These are phyloP conservation scores for Alternaria atra DNA, from an alignment of 2,329 filamentous ascomycete species.

Conservation along the genomic window DNA sequence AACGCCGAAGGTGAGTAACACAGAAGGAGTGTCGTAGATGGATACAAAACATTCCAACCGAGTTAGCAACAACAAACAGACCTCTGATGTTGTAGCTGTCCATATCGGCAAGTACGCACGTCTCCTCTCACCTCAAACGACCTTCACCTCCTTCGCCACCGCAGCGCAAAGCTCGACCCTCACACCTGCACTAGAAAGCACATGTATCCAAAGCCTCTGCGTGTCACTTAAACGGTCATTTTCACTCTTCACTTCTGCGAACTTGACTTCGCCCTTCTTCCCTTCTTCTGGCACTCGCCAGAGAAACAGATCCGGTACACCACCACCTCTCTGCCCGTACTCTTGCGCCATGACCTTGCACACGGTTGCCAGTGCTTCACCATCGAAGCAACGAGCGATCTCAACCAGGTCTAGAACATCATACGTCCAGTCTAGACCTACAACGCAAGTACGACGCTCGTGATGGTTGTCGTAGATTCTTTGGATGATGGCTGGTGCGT, in stretches of 20 bases:
- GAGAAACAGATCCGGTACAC: slow-evolving; percentile 90
- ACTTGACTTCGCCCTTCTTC: slow-evolving; percentile 71
- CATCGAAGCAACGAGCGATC: slow-evolving; percentile 79
- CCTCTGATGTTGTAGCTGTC: neutral
- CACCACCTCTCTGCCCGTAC: slow-evolving; percentile 84
- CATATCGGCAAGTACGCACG: neutral
- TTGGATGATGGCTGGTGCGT: slow-evolving; percentile 71
- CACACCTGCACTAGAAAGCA: slow-evolving; percentile 84
- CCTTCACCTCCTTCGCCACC: slow-evolving; percentile 64
- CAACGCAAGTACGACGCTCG: slow-evolving; percentile 80
- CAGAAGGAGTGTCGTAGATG: neutral
- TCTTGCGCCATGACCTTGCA: slow-evolving; percentile 97
- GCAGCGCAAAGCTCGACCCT: slow-evolving; percentile 81
- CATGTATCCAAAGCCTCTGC: slow-evolving; percentile 96
- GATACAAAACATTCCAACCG: neutral
- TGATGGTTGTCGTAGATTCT: slow-evolving; percentile 74
- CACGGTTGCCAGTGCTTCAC: slow-evolving; percentile 80
- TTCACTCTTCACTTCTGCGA: slow-evolving; percentile 67
- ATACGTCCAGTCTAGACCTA: slow-evolving; percentile 92
- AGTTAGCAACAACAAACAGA: neutral
- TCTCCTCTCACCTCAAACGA: slow-evolving; percentile 14
- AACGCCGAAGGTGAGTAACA: neutral
- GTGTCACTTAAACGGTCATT: slow-evolving; percentile 97
- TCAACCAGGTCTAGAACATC: slow-evolving; percentile 79
- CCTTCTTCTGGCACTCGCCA: slow-evolving; percentile 67